Conservation (phyloP, 306 rosid genomes). For the Parietaria judaica region DNA sequence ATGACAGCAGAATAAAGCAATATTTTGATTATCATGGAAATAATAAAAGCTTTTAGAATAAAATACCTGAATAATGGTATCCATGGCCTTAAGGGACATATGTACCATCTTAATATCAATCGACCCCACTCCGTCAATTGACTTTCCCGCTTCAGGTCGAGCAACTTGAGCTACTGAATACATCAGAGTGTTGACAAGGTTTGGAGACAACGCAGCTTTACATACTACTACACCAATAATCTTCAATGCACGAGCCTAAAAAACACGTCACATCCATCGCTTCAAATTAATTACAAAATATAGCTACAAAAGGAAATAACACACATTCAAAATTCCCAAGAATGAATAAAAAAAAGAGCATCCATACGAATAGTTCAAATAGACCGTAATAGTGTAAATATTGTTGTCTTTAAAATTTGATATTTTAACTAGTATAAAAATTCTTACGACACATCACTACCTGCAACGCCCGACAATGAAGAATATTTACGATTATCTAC, state of each 20-base stretch:
- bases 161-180: constrained; percentile 66
- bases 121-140: too few species aligned
- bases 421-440: too few species aligned
- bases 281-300: not conserved
- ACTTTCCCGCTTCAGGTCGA: constrained; percentile 47
- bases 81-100: constrained; percentile 63
- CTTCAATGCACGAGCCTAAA: constrained; percentile 89
- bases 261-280: constrained; percentile 4
- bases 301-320: not conserved
- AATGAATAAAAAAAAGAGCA: not conserved
- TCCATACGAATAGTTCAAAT: not conserved
- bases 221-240: constrained; percentile 69
- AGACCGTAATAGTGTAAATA: not conserved
- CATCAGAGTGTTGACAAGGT: constrained; percentile 63
- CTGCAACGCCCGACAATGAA: too few species aligned
- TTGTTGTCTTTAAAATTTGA: too few species aligned
- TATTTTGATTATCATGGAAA: not conserved
- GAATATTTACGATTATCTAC: too few species aligned
- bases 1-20: too few species aligned
- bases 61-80: constrained; percentile 82
- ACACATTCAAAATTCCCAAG: too few species aligned
- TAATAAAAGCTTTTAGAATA: not conserved
- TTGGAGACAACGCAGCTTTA: constrained; percentile 64
- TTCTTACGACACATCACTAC: not conserved
- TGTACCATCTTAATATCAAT: constrained; percentile 69